These are phyloP conservation scores for Solanum aculeatissimum DNA, from an alignment of 305 asterid genomes.

Conservation along the genomic window DNA sequence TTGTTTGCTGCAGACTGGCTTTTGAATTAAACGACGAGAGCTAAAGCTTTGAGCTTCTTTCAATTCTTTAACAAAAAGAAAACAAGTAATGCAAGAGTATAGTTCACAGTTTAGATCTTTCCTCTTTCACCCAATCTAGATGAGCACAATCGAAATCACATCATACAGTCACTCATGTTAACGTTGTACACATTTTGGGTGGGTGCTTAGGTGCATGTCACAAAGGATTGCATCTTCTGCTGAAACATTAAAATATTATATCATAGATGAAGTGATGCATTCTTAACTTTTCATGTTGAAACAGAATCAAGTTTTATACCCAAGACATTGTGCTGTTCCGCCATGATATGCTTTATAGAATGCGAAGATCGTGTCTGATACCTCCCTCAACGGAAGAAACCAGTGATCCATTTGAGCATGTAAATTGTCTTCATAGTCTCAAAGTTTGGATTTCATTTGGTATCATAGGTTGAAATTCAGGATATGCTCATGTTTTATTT, in stretches of 20 bases:
- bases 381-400: constrained; percentile 90
- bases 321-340: constrained; percentile 88
- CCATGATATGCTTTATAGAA: constrained; percentile 81
- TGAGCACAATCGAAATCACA: not conserved
- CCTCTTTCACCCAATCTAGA: not conserved
- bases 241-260: not conserved
- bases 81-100: not conserved
- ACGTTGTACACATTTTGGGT: not conserved
- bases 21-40: not conserved
- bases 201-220: not conserved
- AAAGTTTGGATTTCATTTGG: not conserved
- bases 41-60: not conserved
- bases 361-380: constrained; percentile 81
- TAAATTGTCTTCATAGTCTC: constrained; percentile 22
- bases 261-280: not conserved
- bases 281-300: constrained; percentile 1
- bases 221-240: not conserved
- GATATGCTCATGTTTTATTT: not conserved
- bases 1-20: not conserved
- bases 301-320: constrained; percentile 80
- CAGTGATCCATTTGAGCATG: constrained; percentile 87
- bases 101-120: not conserved
- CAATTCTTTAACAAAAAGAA: not conserved
- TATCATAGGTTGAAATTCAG: not conserved
- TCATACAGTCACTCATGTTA: not conserved